These are phyloP conservation scores for Chlorella sp. DNA, from an alignment of 139 green algal species.

Conservation along the genomic window DNA sequence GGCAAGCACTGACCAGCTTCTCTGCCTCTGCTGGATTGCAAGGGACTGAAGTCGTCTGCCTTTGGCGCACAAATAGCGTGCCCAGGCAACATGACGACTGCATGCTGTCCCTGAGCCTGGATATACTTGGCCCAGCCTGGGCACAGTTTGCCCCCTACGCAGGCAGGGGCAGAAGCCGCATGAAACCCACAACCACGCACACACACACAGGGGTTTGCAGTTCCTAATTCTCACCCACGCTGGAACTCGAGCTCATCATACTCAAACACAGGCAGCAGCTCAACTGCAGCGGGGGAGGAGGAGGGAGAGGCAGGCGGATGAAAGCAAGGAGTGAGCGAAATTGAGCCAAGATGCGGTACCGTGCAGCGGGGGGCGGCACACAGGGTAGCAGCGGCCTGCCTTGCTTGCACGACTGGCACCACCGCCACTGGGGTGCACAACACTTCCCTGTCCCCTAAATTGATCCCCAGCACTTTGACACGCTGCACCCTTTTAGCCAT, in stretches of 20 bases:
- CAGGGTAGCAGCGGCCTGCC: neutral
- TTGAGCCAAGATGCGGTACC: neutral
- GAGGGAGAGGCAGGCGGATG: neutral
- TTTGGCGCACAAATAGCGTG: too few species aligned
- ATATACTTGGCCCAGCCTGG: too few species aligned
- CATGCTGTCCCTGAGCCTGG: too few species aligned
- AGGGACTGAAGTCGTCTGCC: too few species aligned
- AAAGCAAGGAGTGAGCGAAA: neutral
- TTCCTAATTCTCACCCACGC: slow-evolving; percentile 45
- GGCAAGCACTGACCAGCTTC: too few species aligned
- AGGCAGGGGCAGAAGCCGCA: too few species aligned
- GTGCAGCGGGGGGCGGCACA: too few species aligned
- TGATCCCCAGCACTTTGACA: neutral
- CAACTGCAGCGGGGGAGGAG: slow-evolving; percentile 61
- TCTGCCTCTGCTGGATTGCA: too few species aligned
- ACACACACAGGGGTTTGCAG: too few species aligned
- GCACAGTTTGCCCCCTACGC: too few species aligned
- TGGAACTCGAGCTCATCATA: slow-evolving; percentile 96
- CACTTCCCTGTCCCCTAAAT: neutral
- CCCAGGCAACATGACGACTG: too few species aligned
- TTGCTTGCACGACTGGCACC: neutral
- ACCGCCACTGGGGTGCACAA: neutral
- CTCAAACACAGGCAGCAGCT: slow-evolving; percentile 95
- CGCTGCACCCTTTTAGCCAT: neutral
- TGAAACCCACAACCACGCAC: too few species aligned